Evolutionary conservation across 345 rosid genomes (phyloP), one percentile per base, ranked within the genome.

Genomic region (Toxicodendron radicans): DNA sequence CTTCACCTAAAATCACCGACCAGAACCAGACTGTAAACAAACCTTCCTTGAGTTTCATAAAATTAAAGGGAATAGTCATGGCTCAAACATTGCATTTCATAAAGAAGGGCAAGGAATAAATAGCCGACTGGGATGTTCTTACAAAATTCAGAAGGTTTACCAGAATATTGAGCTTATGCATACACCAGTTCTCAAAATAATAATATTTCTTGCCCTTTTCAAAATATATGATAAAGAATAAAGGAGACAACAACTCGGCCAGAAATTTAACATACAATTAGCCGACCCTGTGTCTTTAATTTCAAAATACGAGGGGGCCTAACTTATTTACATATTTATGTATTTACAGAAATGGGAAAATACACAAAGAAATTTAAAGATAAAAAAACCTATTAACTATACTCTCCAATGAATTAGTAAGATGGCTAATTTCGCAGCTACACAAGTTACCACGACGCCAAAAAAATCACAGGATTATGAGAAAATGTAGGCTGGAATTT

Each of bases 351-450:
- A 68, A 59, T 45, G 56, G 65, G 58, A 56, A 70, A 62, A 60
- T 75, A 64, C 51, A 68, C 66, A 71, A 49, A 43, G 48, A 67
- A 54, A 51, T 64, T n/a, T n/a, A n/a, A n/a, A n/a, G n/a, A n/a
- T n/a, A n/a, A 23, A 18, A 74, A 67, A 71, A 17, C 3, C 57
- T 41, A 48, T 21, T 8, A 10, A 45, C 68, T 69, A 43, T 48
- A 53, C 76, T 76, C 81, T 77, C 70, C 63, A 71, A 66, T 74
- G 83, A 80, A 76, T 73, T 58, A 77, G 83, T 79, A 77, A 78
- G 79, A 75, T 72, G 58, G 71, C 68, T 68, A 64, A 58, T 68
- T 43, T 30, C 17, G 73, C 49, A 18, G 35, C 64, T 49, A 57
- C 58, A 20, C 58, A 13, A 64, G 61, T 45, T 53, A 33, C 18